Conservation (phyloP, 2,329 filamentous ascomycete genomes). For the Pseudocercospora eumusae region DNA sequence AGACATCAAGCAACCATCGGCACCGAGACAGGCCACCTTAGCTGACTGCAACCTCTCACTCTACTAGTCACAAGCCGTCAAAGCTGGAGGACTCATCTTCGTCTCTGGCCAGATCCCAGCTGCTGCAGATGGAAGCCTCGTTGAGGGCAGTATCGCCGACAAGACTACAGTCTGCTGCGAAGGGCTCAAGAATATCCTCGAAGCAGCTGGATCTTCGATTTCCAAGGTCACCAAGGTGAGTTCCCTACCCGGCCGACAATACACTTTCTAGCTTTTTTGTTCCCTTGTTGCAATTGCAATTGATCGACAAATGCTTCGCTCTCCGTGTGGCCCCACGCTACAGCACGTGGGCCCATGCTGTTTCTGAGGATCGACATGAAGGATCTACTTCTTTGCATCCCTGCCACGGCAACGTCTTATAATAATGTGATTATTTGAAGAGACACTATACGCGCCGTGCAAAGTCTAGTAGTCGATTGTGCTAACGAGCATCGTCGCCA, state of each 20-base stretch:
- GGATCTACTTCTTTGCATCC: not conserved
- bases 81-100: slow-evolving; percentile 66
- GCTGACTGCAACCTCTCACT: not conserved
- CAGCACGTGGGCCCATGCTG: slow-evolving; percentile 5
- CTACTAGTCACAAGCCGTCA: slow-evolving; percentile 61
- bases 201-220: slow-evolving; percentile 76
- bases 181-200: slow-evolving; percentile 82
- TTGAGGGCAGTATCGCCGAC: slow-evolving; percentile 66
- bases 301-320: not conserved
- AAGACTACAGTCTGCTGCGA: slow-evolving; percentile 71
- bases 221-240: slow-evolving; percentile 79
- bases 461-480: slow-evolving; percentile 11
- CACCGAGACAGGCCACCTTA: not conserved
- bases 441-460: not conserved
- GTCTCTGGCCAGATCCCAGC: slow-evolving; percentile 78
- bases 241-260: not conserved
- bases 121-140: slow-evolving; percentile 60
- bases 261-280: not conserved
- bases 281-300: too few relatives aligned
- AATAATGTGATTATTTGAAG: slow-evolving; percentile 9
- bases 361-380: not conserved
- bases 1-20: slow-evolving; percentile 7
- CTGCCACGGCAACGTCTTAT: not conserved
- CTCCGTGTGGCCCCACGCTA: not conserved
- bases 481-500: slow-evolving; percentile 27